phyloP scores from a whole-genome alignment of 345 rosid genomes.

The Aethionema arabicum region DNA sequence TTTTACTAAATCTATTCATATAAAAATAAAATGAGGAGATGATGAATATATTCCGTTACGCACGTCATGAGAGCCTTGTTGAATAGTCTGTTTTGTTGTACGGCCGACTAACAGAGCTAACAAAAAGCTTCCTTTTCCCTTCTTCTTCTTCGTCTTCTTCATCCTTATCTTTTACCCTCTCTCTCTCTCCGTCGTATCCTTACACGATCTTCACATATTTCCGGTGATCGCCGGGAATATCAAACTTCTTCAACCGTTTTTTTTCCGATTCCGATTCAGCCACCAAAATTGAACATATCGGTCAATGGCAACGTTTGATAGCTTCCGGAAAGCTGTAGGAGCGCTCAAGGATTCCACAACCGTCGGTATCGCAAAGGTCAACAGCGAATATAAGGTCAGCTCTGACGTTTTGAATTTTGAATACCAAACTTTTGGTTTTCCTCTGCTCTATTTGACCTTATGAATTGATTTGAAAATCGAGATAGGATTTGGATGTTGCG shows the following conservation, averaged over 20 bases:
- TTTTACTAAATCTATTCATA: neutral
- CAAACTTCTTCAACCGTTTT: neutral
- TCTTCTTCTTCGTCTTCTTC: slow-evolving; percentile 19
- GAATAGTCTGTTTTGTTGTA: slow-evolving; percentile 38
- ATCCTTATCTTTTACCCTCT: neutral
- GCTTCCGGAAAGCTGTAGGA: slow-evolving; percentile 91
- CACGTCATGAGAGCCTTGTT: slow-evolving; percentile 24
- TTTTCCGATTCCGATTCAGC: neutral
- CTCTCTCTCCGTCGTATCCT: neutral
- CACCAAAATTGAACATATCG: neutral
- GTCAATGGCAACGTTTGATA: slow-evolving; percentile 38
- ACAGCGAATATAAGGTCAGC: slow-evolving; percentile 88
- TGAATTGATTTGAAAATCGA: slow-evolving; percentile 16
- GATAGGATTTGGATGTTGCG: slow-evolving; percentile 91
- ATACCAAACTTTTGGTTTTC: neutral
- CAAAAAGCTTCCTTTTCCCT: no score
- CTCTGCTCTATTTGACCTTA: neutral
- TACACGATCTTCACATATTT: slow-evolving; percentile 7
- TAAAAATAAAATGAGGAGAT: neutral
- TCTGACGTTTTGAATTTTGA: neutral
- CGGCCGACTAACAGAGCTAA: slow-evolving; percentile 31
- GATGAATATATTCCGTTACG: slow-evolving; percentile 24
- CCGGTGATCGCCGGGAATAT: slow-evolving; percentile 13
- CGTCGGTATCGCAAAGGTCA: slow-evolving; percentile 92
- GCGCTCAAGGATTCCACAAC: slow-evolving; percentile 95